Percentiles rank a stretch among this genome's conserved stretches.
Conservation (phyloP, 495 filamentous ascomycete genomes). For the Xylaria grammica region DNA sequence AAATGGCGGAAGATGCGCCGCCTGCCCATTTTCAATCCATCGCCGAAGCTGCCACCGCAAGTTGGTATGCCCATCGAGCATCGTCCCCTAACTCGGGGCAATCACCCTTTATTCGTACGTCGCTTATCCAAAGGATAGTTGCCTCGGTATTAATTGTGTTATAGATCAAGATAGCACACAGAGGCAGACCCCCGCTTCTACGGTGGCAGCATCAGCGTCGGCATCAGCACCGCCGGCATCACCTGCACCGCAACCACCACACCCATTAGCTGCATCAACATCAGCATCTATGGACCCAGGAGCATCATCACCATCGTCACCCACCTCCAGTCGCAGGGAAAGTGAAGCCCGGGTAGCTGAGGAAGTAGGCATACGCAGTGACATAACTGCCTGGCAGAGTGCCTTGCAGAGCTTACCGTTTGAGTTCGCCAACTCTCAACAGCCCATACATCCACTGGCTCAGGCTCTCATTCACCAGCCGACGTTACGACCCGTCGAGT, state of each 20-base stretch:
- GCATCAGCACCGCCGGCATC: background rate
- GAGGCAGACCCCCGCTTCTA: background rate
- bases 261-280: background rate
- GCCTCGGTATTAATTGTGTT: background rate
- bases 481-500: conserved; percentile 29
- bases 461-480: conserved; percentile 26
- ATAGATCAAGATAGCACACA: conserved; percentile 1
- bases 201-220: background rate
- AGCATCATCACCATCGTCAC: background rate
- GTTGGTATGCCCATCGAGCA: conserved; percentile 29
- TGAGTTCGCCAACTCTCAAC: conserved; percentile 9
- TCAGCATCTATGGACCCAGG: background rate
- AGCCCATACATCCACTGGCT: conserved; percentile 28
- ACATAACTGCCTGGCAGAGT: conserved; percentile 30
- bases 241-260: background rate
- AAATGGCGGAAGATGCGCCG: conserved; percentile 7
- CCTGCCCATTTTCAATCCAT: conserved; percentile 18
- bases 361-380: conserved; percentile 4
- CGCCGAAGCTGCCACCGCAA: conserved; percentile 28
- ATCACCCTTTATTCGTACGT: conserved; percentile 12
- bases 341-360: conserved; percentile 9
- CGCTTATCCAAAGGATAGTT: background rate
- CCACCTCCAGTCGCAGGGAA: conserved; percentile 8
- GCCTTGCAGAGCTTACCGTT: conserved; percentile 24
- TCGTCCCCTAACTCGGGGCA: conserved; percentile 13